These are phyloP conservation scores for Torrubiella hemipterigena DNA, from an alignment of 2,329 filamentous ascomycete genomes.

Conservation along the genomic window DNA sequence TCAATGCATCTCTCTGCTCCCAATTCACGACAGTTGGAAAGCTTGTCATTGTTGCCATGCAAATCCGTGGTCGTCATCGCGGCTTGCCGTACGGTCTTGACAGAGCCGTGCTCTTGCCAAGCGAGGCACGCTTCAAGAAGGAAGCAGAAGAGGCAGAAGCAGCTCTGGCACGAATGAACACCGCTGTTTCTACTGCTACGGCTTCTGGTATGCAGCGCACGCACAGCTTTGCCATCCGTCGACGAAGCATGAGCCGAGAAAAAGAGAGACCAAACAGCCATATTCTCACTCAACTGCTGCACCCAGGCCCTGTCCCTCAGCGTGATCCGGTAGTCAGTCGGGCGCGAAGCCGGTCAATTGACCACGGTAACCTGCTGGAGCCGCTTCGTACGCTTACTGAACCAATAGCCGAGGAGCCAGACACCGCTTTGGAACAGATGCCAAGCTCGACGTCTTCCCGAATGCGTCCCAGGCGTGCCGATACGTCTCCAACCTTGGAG, in stretches of 20 bases:
- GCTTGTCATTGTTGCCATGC: slow-evolving; percentile 56
- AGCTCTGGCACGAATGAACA: slow-evolving; percentile 22
- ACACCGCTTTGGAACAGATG: slow-evolving; percentile 14
- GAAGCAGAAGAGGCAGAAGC: slow-evolving; percentile 37
- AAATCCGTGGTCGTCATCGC: slow-evolving; percentile 57
- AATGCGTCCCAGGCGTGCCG: slow-evolving; percentile 14
- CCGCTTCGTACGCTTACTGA: slow-evolving; percentile 11
- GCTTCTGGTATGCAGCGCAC: slow-evolving; percentile 17
- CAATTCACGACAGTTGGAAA: slow-evolving; percentile 69
- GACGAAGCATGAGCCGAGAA: slow-evolving; percentile 25
- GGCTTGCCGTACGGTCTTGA: slow-evolving; percentile 56
- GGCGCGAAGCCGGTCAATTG: slow-evolving; percentile 15
- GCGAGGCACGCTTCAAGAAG: slow-evolving; percentile 40
- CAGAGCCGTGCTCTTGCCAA: slow-evolving; percentile 47
- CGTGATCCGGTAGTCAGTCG: slow-evolving; percentile 16
- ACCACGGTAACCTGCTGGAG: slow-evolving; percentile 7
- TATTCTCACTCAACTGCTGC: slow-evolving; percentile 32
- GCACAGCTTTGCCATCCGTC: slow-evolving; percentile 16
- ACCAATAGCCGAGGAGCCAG: slow-evolving; percentile 14
- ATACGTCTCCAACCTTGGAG: slow-evolving; percentile 14
- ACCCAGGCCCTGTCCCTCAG: slow-evolving; percentile 31
- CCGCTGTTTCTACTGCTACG: slow-evolving; percentile 19
- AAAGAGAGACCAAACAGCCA: slow-evolving; percentile 25
- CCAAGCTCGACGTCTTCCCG: slow-evolving; percentile 13
- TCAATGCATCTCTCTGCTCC: slow-evolving; percentile 70